Base-by-base conservation (phyloP, 345 rosid genomes). In the Eucalyptus caleyi region DNA sequence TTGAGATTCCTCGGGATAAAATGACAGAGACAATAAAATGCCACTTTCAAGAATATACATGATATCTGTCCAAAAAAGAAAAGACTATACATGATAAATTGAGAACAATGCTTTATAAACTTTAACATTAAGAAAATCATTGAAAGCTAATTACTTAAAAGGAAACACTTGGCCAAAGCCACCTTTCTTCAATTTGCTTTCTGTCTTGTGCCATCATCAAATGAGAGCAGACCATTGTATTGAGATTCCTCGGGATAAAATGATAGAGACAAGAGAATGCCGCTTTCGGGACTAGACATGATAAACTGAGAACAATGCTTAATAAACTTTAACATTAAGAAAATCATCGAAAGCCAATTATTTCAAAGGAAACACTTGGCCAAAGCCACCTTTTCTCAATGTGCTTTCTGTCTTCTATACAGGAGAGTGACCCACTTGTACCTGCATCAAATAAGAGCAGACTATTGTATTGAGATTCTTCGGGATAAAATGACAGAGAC, bases 361-460 rank as follows among this genome's bases (percentile, higher is more conserved):
- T 56, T 56, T 56, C 27, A 1, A 56, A 56, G 62, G 62, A 56
- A 56, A 56, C 62, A 56, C 12, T 93, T 98, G 99, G 59, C 99
- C 99, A 92, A 97, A 96, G 60, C 99, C 99, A 92, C 99, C 99
- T 92, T 98, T 98, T 32, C 98, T 99, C 91, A 97, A 92, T 92
- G 94, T 98, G 91, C 95, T 96, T 83, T 95, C 99, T 9, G 93
- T 92, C 94, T 93, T 97, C 92, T 96, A 98, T 87, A 92, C 86
- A 87, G 98, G 99, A 89, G 99, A 98, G 88, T 93, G 94, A n/a
- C 97, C 98, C 92, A 98, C 96, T 93, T 96, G 98, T 83, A 97
- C 98, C 99, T 98, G 89, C 65, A 88, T 40, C 37, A 24, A 60
- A 56, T 87, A 54, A 50, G 32, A 18, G 54, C 18, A 23, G 34